Evolutionary conservation across 768 basidiomycete species (phyloP).

Genomic region (Leucosporidium scottii): DNA sequence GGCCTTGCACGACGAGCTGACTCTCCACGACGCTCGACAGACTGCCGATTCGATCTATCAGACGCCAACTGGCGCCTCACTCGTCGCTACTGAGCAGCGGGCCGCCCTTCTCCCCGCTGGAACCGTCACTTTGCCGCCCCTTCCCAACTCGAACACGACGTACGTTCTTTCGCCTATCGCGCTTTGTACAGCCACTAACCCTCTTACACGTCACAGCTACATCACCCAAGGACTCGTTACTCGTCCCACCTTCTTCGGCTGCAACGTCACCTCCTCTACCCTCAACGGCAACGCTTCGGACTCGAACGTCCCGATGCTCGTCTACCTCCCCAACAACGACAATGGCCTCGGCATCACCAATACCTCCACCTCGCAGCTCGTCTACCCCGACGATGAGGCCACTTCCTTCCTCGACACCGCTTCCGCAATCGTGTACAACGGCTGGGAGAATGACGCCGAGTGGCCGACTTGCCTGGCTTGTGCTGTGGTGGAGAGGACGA

Average conservation of each 20-base stretch:
- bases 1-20: slow-evolving; percentile 51
- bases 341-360: slow-evolving; percentile 53
- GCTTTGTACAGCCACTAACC: no score
- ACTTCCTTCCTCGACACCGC: slow-evolving; percentile 58
- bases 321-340: slow-evolving; percentile 63
- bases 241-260: slow-evolving; percentile 72
- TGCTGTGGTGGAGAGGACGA: slow-evolving; percentile 53
- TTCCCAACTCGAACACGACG: slow-evolving; percentile 14
- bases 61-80: slow-evolving; percentile 35
- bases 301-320: slow-evolving; percentile 18
- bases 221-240: slow-evolving; percentile 55
- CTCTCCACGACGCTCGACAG: slow-evolving; percentile 51
- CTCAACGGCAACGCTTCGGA: background rate
- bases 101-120: slow-evolving; percentile 38
- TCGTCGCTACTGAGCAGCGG: slow-evolving; percentile 47
- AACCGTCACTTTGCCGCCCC: background rate
- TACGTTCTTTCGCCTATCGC: no score
- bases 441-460: slow-evolving; percentile 49
- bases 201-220: slow-evolving; percentile 46
- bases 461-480: slow-evolving; percentile 65
- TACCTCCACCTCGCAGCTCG: slow-evolving; percentile 55
- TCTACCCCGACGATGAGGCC: slow-evolving; percentile 54
- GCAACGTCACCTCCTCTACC: slow-evolving; percentile 48
- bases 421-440: slow-evolving; percentile 41
- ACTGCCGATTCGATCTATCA: slow-evolving; percentile 7